Conservation (phyloP, 768 basidiomycete species). For the Tephrocybe sp. region DNA sequence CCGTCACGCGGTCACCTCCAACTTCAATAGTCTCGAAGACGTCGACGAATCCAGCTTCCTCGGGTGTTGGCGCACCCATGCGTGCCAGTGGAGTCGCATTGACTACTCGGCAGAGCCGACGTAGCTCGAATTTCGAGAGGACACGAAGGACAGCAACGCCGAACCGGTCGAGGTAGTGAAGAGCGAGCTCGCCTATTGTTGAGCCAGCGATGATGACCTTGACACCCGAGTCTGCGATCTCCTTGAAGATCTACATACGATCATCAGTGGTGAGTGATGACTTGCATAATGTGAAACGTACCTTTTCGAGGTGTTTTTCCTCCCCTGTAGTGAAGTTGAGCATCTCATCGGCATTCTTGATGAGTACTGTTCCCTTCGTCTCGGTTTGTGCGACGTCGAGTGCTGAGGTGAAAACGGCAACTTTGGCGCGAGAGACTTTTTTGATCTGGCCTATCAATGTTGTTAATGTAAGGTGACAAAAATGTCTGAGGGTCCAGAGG, state of each 20-base stretch:
- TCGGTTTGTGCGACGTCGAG: constrained; percentile 96
- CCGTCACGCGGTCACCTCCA: constrained; percentile 97
- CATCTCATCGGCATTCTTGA: constrained; percentile 96
- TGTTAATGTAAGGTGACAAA: background rate
- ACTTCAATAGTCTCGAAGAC: constrained; percentile 95
- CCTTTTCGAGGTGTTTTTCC: constrained; percentile 95
- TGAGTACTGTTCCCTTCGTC: constrained; percentile 96
- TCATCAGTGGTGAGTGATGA: background rate
- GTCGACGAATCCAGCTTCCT: constrained; percentile 93
- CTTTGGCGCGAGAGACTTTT: constrained; percentile 84
- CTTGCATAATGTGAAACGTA: constrained; percentile 19
- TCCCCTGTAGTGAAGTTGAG: constrained; percentile 95
- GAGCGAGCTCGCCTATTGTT: constrained; percentile 89
- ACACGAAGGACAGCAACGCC: constrained; percentile 96
- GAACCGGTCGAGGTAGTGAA: constrained; percentile 95
- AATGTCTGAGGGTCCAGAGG: too few species aligned
- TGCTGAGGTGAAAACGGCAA: constrained; percentile 92
- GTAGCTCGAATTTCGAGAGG: constrained; percentile 96
- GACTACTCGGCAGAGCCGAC: constrained; percentile 91
- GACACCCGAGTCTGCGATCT: constrained; percentile 95
- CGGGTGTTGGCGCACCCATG: constrained; percentile 92
- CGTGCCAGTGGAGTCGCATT: constrained; percentile 96
- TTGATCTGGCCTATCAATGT: constrained; percentile 70
- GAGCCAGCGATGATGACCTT: constrained; percentile 94
- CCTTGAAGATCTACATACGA: constrained; percentile 79